phyloP scores from a whole-genome alignment of 2,329 filamentous ascomycete species.

The Pseudogymnoascus sp. region DNA sequence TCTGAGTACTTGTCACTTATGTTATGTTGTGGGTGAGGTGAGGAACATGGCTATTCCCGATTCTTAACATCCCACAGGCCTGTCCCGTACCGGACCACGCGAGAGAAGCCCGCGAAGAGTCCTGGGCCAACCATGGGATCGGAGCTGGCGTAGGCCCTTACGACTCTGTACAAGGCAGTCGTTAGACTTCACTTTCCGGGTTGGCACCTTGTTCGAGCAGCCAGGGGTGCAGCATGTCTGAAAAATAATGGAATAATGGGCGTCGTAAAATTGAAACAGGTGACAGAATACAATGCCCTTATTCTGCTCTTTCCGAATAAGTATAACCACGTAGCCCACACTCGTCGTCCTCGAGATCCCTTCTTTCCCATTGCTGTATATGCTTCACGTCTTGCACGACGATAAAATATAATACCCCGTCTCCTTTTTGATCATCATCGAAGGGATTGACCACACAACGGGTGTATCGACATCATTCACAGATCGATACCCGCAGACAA shows the following conservation, averaged over 20 bases:
- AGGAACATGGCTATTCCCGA: constrained; percentile 1
- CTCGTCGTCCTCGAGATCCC: background rate
- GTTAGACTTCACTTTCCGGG: constrained; percentile 18
- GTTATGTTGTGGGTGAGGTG: background rate
- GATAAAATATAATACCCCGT: background rate
- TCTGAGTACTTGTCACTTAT: constrained; percentile 6
- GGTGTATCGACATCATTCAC: constrained; percentile 2
- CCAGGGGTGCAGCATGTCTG: constrained; percentile 1
- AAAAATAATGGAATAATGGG: constrained; percentile 8
- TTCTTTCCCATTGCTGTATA: background rate
- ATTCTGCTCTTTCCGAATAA: background rate
- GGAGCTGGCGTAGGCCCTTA: constrained; percentile 12
- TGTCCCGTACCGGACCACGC: constrained; percentile 7
- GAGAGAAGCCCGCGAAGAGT: constrained; percentile 6
- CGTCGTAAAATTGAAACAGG: constrained; percentile 7
- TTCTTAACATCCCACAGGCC: background rate
- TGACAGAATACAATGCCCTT: constrained; percentile 7
- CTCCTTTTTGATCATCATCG: background rate
- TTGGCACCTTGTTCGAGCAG: constrained; percentile 14
- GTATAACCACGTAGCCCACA: constrained; percentile 5
- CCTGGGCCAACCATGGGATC: background rate
- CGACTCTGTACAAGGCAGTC: constrained; percentile 9
- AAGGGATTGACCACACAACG: background rate
- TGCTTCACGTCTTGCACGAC: constrained; percentile 5
- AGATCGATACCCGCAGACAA: background rate